A percentile compares a stretch with the other conserved stretches of the same genome.
Evolutionary conservation across 352 stramenopile species (phyloP).

Genomic region (Elongisporangium prolatum): DNA sequence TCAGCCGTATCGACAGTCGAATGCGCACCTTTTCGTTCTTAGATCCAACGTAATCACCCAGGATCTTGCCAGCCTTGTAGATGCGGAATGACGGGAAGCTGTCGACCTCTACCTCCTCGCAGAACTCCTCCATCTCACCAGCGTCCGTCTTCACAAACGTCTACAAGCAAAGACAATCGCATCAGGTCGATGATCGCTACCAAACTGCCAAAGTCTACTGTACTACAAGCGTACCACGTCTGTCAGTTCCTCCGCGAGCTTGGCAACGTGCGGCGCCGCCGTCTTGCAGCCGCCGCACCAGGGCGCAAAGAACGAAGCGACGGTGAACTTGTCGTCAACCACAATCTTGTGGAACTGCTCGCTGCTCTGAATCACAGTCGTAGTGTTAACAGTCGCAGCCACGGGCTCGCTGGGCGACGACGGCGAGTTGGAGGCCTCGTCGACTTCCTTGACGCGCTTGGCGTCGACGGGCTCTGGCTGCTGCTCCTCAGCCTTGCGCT

Average conservation of each 20-base stretch:
- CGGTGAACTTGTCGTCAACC: constrained; percentile 40
- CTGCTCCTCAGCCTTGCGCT: neutral
- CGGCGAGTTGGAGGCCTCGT: neutral
- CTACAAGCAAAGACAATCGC: constrained; percentile 4
- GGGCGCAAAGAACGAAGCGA: constrained; percentile 62
- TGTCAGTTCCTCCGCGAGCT: constrained; percentile 56
- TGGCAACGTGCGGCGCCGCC: constrained; percentile 51
- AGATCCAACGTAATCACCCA: constrained; percentile 70
- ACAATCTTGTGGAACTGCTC: constrained; percentile 48
- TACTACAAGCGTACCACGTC: constrained; percentile 22
- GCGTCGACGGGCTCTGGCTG: neutral
- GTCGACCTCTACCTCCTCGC: constrained; percentile 72
- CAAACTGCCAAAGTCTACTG: neutral
- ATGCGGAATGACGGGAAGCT: constrained; percentile 76
- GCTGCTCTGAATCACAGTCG: constrained; percentile 23
- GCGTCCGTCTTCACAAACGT: constrained; percentile 69
- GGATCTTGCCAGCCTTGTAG: constrained; percentile 65
- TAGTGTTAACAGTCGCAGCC: neutral
- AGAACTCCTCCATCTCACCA: constrained; percentile 71
- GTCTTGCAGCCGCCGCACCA: constrained; percentile 80
- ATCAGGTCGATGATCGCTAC: too few relatives aligned
- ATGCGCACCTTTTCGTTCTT: constrained; percentile 60
- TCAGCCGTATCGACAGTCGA: neutral
- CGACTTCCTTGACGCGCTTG: neutral
- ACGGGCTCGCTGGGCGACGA: neutral